Percentiles rank a stretch among this genome's conserved stretches.
These are phyloP conservation scores for Sugiyamaella smithiae DNA, from an alignment of 805 yeast genomes.

Conservation along the genomic window DNA sequence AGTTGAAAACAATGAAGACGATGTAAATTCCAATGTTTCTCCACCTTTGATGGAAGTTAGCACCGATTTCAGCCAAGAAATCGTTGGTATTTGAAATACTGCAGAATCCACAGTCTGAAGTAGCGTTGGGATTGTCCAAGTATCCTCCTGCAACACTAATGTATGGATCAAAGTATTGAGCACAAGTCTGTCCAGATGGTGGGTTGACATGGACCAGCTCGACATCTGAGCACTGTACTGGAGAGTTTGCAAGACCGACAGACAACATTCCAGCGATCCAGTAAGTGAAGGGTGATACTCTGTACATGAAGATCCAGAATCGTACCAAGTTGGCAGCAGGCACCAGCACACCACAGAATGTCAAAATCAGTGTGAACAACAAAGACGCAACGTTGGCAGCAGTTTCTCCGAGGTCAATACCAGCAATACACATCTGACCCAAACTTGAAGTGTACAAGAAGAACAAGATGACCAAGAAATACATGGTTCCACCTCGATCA, in stretches of 20 bases:
- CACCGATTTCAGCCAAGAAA: slow-evolving; percentile 44
- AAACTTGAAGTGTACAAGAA: slow-evolving; percentile 42
- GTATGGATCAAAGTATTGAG: slow-evolving; percentile 45
- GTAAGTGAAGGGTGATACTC: slow-evolving; percentile 68
- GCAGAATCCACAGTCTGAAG: slow-evolving; percentile 62
- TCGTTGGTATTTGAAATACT: slow-evolving; percentile 53
- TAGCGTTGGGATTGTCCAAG: slow-evolving; percentile 41
- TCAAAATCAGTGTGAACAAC: slow-evolving; percentile 58
- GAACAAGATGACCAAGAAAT: slow-evolving; percentile 41
- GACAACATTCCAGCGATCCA: slow-evolving; percentile 55
- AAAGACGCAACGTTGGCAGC: slow-evolving; percentile 61
- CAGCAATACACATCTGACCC: slow-evolving; percentile 45
- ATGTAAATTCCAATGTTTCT: slow-evolving; percentile 57
- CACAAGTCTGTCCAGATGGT: slow-evolving; percentile 57
- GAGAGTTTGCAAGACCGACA: slow-evolving; percentile 43
- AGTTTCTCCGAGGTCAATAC: slow-evolving; percentile 55
- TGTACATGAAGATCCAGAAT: slow-evolving; percentile 81
- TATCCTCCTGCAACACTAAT: slow-evolving; percentile 47
- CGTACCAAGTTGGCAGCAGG: slow-evolving; percentile 54
- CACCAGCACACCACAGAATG: slow-evolving; percentile 77
- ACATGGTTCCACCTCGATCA: slow-evolving; percentile 43
- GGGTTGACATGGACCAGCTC: slow-evolving; percentile 54
- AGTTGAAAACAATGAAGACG: slow-evolving; percentile 47
- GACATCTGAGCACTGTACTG: slow-evolving; percentile 45
- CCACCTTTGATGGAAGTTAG: slow-evolving; percentile 44